Conservation (phyloP, 805 yeast genomes). For the Cyberlindnera mycetangii region DNA sequence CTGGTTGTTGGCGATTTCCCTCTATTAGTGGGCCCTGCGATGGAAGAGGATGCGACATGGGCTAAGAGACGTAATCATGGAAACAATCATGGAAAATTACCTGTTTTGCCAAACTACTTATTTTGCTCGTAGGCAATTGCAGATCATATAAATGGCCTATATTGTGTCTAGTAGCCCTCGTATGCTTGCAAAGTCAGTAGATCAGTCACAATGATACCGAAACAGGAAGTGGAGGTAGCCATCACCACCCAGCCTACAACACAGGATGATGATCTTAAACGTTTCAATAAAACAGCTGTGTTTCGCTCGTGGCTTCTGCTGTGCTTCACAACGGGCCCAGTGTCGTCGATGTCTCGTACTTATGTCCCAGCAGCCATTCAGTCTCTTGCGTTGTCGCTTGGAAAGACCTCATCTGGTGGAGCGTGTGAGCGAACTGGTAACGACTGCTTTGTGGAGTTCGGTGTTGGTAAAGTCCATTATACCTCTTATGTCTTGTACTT, state of each 20-base stretch:
- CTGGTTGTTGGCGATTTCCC: no score
- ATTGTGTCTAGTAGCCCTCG: no score
- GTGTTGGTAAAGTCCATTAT: conserved; percentile 33
- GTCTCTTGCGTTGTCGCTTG: conserved; percentile 34
- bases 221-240: no score
- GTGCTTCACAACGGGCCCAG: conserved; percentile 42
- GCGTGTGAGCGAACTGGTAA: conserved; percentile 31
- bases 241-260: neutral
- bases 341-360: conserved; percentile 38
- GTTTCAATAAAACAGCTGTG: neutral
- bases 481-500: conserved; percentile 38
- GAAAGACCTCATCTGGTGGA: conserved; percentile 28
- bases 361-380: conserved; percentile 41
- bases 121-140: no score
- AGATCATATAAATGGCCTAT: no score
- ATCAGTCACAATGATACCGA: no score
- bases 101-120: no score
- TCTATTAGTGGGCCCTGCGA: no score
- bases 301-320: conserved; percentile 36
- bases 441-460: conserved; percentile 38
- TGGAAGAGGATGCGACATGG: no score
- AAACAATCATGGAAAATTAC: no score
- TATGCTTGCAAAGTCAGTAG: no score
- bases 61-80: no score
- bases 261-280: neutral